Evolutionary conservation across 2,329 filamentous ascomycete species (phyloP).

Genomic region (Lasiodiplodia sp.): DNA sequence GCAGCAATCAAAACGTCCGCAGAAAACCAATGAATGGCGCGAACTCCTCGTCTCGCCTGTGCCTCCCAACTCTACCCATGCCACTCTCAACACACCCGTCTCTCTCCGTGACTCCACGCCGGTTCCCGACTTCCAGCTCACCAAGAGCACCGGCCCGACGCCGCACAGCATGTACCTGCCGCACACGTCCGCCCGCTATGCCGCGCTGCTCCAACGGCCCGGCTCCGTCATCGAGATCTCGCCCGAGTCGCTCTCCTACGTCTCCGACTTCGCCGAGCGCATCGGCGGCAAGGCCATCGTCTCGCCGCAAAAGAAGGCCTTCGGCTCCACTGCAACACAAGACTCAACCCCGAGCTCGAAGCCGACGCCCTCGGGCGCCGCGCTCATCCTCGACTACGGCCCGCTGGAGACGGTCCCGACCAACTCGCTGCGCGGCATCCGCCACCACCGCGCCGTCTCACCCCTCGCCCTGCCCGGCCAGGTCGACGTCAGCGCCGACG

Average conservation of each 20-base stretch:
- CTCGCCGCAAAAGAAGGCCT: slow-evolving; percentile 35
- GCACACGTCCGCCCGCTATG: slow-evolving; percentile 80
- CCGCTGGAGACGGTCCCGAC: slow-evolving; percentile 78
- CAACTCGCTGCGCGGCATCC: slow-evolving; percentile 91
- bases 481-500: slow-evolving; percentile 89
- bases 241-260: slow-evolving; percentile 83
- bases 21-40: slow-evolving; percentile 49
- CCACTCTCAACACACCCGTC: slow-evolving; percentile 58
- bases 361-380: slow-evolving; percentile 75
- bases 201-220: slow-evolving; percentile 70
- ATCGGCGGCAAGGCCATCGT: slow-evolving; percentile 72
- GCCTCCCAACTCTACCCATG: slow-evolving; percentile 56
- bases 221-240: slow-evolving; percentile 86
- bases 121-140: slow-evolving; percentile 84
- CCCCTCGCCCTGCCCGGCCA: slow-evolving; percentile 81
- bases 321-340: slow-evolving; percentile 27
- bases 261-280: slow-evolving; percentile 79
- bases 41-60: slow-evolving; percentile 54
- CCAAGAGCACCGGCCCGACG: slow-evolving; percentile 75
- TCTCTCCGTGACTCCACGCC: slow-evolving; percentile 34
- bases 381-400: slow-evolving; percentile 96
- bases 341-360: slow-evolving; percentile 54
- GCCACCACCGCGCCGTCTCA: slow-evolving; percentile 75
- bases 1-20: slow-evolving; percentile 44
- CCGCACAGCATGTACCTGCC: slow-evolving; percentile 87